A percentile compares a stretch with the other conserved stretches of the same genome.
Evolutionary conservation across 2,329 filamentous ascomycete genomes (phyloP).

Genomic region (Diaporthe velutina): DNA sequence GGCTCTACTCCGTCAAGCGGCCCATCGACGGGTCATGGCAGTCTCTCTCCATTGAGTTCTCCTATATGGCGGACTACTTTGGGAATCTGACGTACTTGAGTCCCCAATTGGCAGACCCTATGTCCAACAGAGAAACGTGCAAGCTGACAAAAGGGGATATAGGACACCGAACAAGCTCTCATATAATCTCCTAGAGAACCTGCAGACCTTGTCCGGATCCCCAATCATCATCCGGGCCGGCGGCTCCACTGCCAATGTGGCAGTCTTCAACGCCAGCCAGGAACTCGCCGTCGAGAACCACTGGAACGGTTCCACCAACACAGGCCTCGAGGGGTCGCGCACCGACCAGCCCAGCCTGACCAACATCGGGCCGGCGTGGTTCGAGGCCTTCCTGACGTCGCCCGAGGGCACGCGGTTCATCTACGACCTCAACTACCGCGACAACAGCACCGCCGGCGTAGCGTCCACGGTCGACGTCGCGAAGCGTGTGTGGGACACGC

Average conservation of each 20-base stretch:
- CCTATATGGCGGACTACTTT: conserved; percentile 30
- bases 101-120: too few relatives aligned
- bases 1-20: conserved; percentile 1
- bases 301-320: conserved; percentile 24
- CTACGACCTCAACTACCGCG: conserved; percentile 28
- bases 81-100: conserved; percentile 29
- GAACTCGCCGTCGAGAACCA: conserved; percentile 15
- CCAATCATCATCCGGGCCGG: conserved; percentile 39
- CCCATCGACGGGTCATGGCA: conserved; percentile 25
- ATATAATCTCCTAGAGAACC: conserved; percentile 14
- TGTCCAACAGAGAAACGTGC: too few relatives aligned
- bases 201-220: neutral
- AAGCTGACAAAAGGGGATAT: neutral
- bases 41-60: conserved; percentile 29
- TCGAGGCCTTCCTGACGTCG: conserved; percentile 25
- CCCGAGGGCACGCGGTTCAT: conserved; percentile 29
- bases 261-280: conserved; percentile 28
- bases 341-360: conserved; percentile 29
- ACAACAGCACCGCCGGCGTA: conserved; percentile 10
- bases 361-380: conserved; percentile 33
- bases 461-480: conserved; percentile 21
- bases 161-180: conserved; percentile 30
- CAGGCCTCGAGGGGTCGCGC: conserved; percentile 5
- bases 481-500: conserved; percentile 11
- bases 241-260: conserved; percentile 38